These are phyloP conservation scores for Ceratonia siliqua DNA, from an alignment of 306 rosid species.

Conservation along the genomic window DNA sequence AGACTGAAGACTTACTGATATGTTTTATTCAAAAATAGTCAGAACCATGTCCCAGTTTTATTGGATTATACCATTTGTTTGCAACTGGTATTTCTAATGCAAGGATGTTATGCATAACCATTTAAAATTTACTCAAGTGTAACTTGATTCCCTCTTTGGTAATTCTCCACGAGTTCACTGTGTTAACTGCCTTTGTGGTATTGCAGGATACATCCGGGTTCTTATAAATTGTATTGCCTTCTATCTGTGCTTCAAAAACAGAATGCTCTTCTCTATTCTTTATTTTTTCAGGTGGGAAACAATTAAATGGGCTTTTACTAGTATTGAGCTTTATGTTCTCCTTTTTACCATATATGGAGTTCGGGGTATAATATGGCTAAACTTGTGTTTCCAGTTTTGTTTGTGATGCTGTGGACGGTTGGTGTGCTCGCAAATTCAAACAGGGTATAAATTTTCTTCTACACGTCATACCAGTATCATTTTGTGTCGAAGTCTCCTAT, in stretches of 20 bases:
- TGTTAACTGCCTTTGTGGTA: slow-evolving; percentile 25
- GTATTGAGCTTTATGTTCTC: slow-evolving; percentile 2
- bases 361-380: slow-evolving; percentile 32
- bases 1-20: no score
- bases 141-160: neutral
- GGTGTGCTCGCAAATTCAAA: slow-evolving; percentile 99
- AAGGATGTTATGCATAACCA: neutral
- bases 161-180: slow-evolving; percentile 6
- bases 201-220: slow-evolving; percentile 86
- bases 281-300: slow-evolving; percentile 78
- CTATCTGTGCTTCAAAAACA: slow-evolving; percentile 75
- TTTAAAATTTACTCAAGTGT: neutral
- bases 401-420: slow-evolving; percentile 93
- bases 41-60: neutral
- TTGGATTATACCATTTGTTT: slow-evolving; percentile 27
- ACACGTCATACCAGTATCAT: neutral
- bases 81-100: slow-evolving; percentile 21
- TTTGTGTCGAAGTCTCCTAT: slow-evolving; percentile 12
- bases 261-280: slow-evolving; percentile 68
- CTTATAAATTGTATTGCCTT: slow-evolving; percentile 78
- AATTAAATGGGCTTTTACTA: slow-evolving; percentile 19
- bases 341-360: slow-evolving; percentile 21
- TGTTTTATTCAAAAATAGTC: neutral
- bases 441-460: slow-evolving; percentile 62
- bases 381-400: slow-evolving; percentile 72